Base-by-base conservation (phyloP, 192 early-diverging fungal genomes). In the Backusella sp. region DNA sequence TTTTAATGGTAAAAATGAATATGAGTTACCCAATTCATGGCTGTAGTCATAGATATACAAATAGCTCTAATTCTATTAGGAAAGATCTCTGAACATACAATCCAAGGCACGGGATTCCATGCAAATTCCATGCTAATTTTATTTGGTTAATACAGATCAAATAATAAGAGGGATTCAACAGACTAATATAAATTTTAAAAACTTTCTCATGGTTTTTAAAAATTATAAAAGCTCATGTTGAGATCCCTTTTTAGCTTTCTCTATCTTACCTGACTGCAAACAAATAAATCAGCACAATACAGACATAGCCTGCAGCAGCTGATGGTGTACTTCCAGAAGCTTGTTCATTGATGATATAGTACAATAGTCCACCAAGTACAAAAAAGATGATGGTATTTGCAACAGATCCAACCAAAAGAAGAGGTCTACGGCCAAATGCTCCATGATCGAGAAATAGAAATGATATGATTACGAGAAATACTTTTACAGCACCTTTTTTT, bases 11-110 rank as follows among this genome's bases (percentile, higher is more conserved):
- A 69, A 68, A 68, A 68, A 7, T 21, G 17, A 37, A 21, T 37
- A 35, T 36, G n/a, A 37, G n/a, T 69, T 69, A 69, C 68, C 68
- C 68, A 69, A 69, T 69, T 69, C 68, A 69, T 69, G 6, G 68
- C 37, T 26, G 68, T 69, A 6, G 68, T 69, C 37, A 69, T 21
- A 37, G 68, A 69, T 11, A 69, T 39, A 69, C 68, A 69, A 23
- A 69, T 69, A 1, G 68, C 68, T 69, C 68, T 36, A 3, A 69
- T 69, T 39, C 68, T 35, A 21, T 69, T 69, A 11, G 68, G 35
- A n/a, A 69, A 69, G 12, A 69, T 69, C 36, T 69, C 68, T 39
- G 68, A 69, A 37, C 68, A 69, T 5, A 21, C 6, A 26, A 69
- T 69, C 68, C 68, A 69, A 14, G 68, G 68, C 0, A 69, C 68